Base-by-base conservation (phyloP, 2,329 filamentous ascomycete genomes). In the Ascochyta rabiei region DNA sequence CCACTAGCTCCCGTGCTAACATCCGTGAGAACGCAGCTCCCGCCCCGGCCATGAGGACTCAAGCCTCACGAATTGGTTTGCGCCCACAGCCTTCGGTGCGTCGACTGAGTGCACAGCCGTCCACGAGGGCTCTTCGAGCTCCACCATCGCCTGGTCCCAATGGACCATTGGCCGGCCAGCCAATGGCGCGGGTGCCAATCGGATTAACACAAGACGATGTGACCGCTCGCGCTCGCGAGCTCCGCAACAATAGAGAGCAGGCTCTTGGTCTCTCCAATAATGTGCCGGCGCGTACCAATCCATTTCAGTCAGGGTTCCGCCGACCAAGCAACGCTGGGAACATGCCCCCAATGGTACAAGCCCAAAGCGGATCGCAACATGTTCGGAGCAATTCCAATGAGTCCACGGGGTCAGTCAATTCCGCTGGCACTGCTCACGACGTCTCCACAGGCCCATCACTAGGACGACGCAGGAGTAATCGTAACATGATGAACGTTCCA, bases 1-100 rank as follows among this genome's bases (percentile, higher is more conserved):
- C 73, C 23, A 61, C 63, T 6, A 69, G 56, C 41, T 76, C 73
- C 46, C 69, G 71, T 21, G 69, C 66, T 2, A 75, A 72, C 31
- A 60, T 76, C 3, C 68, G 69, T 41, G 74, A 77, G 41, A 49
- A 39, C 16, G 56, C 48, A 12, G 40, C 49, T 24, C 40, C 54
- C n/a, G 18, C 40, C 3, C 48, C 48, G 5, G 37, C 12, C 28
- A 63, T 74, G 43, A 65, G 75, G 31, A 57, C 71, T 24, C 75
- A 76, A 54, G 53, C 64, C 6, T 77, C 75, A 23, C 68, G 75
- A 12, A 63, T 72, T 23, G 66, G 74, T 26, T 50, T 77, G 19
- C 71, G 74, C 15, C 44, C 68, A 15, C 74, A 75, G 49, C 68
- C 73, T 19, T 76, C 74, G 2, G 66, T 69, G 19, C 68, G 72